Evolutionary conservation across 768 basidiomycete species (phyloP), one percentile per base, ranked within the genome.

Genomic region (Kwoniella bestiolae): DNA sequence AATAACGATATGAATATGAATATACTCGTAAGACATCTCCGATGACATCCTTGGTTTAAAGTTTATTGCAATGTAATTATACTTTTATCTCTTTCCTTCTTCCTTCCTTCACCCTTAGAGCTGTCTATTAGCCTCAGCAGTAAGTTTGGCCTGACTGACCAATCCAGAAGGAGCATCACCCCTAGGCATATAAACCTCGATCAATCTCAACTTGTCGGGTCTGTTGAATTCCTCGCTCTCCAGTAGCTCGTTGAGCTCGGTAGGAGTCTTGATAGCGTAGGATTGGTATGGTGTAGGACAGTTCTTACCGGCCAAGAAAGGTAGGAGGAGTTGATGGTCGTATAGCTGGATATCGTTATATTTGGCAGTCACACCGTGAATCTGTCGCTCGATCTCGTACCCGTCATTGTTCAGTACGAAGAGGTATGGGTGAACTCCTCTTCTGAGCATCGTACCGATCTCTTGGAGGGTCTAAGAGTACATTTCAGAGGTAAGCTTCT

Each of bases 271-370:
- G 45, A 92, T 89, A 11, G 84, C 88, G 80, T 90, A 89, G 2
- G 89, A 89, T 73, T 83, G 67, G 71, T 79, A 64, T n/a, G 72
- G 67, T 47, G 75, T 72, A 35, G 68, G 67, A 68, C 60, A 62
- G 38, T 70, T 70, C 69, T 78, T 77, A 4, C 79, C 80, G 32
- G 81, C 80, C 45, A 83, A 73, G 68, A 82, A 74, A 35, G 75
- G 72, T 23, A 84, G 71, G 9, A 82, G 49, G 12, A 69, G 31
- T 67, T 82, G 80, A 70, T 82, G 83, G 67, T 83, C 81, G 86
- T 93, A 96, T 73, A 88, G 82, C 28, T 85, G 83, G 69, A 98
- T 89, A 76, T 96, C 89, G 78, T 95, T 95, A 82, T 96, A 94
- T 77, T 88, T 65, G 26, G 73, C 73, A 1, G 58, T 65, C 29